Percentiles rank a stretch among this genome's conserved stretches.
Conservation (phyloP, 169 alveolate genomes). For the Plasmodium gaboni region DNA sequence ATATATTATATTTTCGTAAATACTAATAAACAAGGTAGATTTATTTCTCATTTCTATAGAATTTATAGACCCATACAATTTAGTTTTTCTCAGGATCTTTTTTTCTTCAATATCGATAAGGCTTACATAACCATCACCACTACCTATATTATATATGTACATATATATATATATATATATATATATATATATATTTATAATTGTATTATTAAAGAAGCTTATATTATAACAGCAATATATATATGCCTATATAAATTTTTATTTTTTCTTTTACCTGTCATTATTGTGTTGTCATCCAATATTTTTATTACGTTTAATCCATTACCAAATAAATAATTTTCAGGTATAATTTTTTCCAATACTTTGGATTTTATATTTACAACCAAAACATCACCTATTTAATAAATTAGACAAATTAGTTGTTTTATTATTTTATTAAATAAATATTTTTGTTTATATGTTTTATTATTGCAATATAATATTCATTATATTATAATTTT, state of each 20-base stretch:
- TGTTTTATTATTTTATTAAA: neutral
- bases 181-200: constrained; percentile 1
- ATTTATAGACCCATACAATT: constrained; percentile 51
- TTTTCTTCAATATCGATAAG: constrained; percentile 47
- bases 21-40: constrained; percentile 51
- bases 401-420: neutral
- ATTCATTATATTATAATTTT: too few relatives aligned
- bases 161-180: neutral
- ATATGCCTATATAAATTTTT: neutral
- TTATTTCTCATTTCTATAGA: constrained; percentile 70
- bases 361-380: constrained; percentile 64
- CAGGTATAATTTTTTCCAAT: constrained; percentile 66
- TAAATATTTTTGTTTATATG: neutral
- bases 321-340: constrained; percentile 62
- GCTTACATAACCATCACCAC: constrained; percentile 73
- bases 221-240: neutral
- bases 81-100: constrained; percentile 47
- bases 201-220: neutral
- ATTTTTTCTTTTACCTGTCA: constrained; percentile 39
- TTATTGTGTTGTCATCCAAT: constrained; percentile 40
- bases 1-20: constrained; percentile 53
- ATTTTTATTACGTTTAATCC: constrained; percentile 68
- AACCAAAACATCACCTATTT: constrained; percentile 51
- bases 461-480: neutral
- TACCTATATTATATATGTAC: constrained; percentile 14